A percentile compares a stretch with the other conserved stretches of the same genome.
Conservation (phyloP, 2,329 filamentous ascomycete species). For the Aureobasidium sp. region DNA sequence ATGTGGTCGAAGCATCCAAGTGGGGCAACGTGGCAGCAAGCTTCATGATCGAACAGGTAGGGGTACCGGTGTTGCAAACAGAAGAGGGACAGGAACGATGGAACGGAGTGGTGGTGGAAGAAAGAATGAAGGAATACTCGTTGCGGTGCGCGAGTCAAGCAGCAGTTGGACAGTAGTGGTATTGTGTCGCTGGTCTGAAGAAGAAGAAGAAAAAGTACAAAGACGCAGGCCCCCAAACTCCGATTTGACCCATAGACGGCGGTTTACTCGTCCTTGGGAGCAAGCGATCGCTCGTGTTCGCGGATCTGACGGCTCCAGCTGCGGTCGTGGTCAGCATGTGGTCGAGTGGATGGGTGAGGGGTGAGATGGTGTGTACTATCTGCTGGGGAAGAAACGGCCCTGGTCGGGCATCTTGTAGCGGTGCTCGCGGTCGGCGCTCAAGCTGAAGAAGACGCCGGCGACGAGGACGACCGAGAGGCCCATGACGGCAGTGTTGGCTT, state of each 20-base stretch:
- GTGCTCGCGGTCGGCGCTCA: constrained; percentile 65
- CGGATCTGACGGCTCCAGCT: constrained; percentile 62
- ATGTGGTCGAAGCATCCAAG: constrained; percentile 60
- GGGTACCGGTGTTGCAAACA: constrained; percentile 54
- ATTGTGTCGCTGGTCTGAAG: background rate
- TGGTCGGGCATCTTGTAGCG: constrained; percentile 68
- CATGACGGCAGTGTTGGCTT: constrained; percentile 75
- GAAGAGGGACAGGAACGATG: constrained; percentile 32
- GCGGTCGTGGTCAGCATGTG: constrained; percentile 2
- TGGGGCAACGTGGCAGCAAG: constrained; percentile 80
- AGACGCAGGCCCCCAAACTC: constrained; percentile 8
- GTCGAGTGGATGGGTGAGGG: background rate
- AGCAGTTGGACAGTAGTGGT: constrained; percentile 9
- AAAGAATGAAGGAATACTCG: constrained; percentile 26
- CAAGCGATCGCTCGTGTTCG: constrained; percentile 47
- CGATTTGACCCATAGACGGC: background rate
- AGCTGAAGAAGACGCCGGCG: constrained; percentile 57
- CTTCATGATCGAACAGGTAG: constrained; percentile 91
- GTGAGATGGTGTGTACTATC: constrained; percentile 53
- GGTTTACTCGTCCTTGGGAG: background rate
- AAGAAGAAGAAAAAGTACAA: background rate
- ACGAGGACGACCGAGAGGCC: constrained; percentile 60
- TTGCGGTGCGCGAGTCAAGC: background rate
- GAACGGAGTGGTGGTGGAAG: constrained; percentile 37
- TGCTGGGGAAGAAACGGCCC: constrained; percentile 71